phyloP scores from a whole-genome alignment of 2,329 filamentous ascomycete species.

The Colletotrichum neosansevieriae region DNA sequence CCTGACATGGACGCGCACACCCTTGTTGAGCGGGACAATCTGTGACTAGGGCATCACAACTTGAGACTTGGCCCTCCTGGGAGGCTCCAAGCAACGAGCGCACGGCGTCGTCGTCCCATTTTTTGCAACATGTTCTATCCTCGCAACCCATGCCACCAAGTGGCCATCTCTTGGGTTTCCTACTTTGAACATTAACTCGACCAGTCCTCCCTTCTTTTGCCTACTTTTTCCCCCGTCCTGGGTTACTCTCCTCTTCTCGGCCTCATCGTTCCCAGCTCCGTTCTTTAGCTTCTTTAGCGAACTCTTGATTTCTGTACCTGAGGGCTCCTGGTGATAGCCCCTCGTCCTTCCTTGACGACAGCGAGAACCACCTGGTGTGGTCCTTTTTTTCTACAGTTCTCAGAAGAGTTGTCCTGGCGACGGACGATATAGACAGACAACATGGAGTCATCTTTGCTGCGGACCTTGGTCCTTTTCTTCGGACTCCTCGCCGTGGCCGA shows the following conservation, averaged over 20 bases:
- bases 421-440: slow-evolving; percentile 29
- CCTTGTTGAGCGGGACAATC: slow-evolving; percentile 32
- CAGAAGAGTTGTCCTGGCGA: slow-evolving; percentile 25
- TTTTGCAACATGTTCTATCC: slow-evolving; percentile 39
- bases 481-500: slow-evolving; percentile 44
- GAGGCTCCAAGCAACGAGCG: slow-evolving; percentile 37
- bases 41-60: slow-evolving; percentile 39
- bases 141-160: slow-evolving; percentile 11
- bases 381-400: not conserved
- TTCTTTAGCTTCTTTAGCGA: slow-evolving; percentile 28
- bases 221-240: not conserved
- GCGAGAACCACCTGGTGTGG: slow-evolving; percentile 38
- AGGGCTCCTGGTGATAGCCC: slow-evolving; percentile 39
- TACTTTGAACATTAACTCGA: slow-evolving; percentile 37
- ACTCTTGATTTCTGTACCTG: slow-evolving; percentile 22
- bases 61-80: slow-evolving; percentile 37
- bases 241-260: slow-evolving; percentile 30
- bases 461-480: slow-evolving; percentile 37
- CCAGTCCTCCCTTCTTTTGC: slow-evolving; percentile 5
- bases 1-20: slow-evolving; percentile 38
- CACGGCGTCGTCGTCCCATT: slow-evolving; percentile 40
- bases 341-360: slow-evolving; percentile 28
- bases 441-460: slow-evolving; percentile 34
- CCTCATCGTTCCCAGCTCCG: slow-evolving; percentile 23
- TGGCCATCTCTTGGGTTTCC: slow-evolving; percentile 26